A percentile compares a stretch with the other conserved stretches of the same genome.
Conservation (phyloP, 805 yeast genomes). For the Millerago galiae region DNA sequence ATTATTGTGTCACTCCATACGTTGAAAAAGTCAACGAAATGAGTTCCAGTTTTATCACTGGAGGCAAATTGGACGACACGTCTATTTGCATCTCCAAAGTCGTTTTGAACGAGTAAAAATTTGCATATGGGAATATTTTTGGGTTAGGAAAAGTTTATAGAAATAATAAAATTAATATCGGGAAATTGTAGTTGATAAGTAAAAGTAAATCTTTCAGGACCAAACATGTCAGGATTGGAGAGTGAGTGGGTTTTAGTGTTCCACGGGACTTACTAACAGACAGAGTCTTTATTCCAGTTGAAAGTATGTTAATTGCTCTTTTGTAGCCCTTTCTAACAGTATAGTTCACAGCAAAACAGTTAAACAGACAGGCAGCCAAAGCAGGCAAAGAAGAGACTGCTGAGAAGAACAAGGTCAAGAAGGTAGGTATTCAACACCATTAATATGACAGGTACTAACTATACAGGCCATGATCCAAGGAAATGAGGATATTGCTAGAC, state of each 20-base stretch:
- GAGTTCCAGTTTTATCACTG: slow-evolving; percentile 30
- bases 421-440: slow-evolving; percentile 28
- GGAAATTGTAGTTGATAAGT: neutral
- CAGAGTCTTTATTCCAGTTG: slow-evolving; percentile 57
- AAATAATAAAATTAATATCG: neutral
- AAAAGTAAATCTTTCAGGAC: too few species aligned
- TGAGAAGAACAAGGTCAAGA: slow-evolving; percentile 85
- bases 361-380: slow-evolving; percentile 81
- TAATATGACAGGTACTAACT: neutral
- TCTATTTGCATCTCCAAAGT: slow-evolving; percentile 45
- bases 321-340: slow-evolving; percentile 12
- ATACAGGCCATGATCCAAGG: slow-evolving; percentile 66
- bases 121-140: neutral
- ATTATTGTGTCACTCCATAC: slow-evolving; percentile 46
- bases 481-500: slow-evolving; percentile 83
- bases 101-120: slow-evolving; percentile 11
- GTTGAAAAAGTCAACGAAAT: slow-evolving; percentile 43
- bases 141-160: slow-evolving; percentile 1
- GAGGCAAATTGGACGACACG: slow-evolving; percentile 53
- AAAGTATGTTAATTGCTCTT: slow-evolving; percentile 30
- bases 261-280: neutral
- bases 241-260: slow-evolving; percentile 12
- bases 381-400: slow-evolving; percentile 86
- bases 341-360: slow-evolving; percentile 89
- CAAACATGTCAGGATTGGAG: slow-evolving; percentile 34